phyloP scores from a whole-genome alignment of 495 filamentous ascomycete genomes.

The Aspergillus avenaceus region DNA sequence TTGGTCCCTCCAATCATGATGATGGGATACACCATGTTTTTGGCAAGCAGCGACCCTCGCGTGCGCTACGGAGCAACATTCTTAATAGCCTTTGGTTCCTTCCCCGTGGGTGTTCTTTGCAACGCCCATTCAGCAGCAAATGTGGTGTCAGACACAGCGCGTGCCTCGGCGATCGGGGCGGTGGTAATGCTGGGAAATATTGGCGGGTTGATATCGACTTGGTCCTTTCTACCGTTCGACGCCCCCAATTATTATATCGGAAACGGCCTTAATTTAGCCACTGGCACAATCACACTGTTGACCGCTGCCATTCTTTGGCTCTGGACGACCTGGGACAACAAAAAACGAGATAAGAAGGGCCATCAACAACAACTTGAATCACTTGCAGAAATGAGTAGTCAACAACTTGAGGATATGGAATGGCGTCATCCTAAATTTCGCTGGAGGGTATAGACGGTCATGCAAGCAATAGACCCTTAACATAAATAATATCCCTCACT shows the following conservation, averaged over 20 bases:
- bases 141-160: constrained; percentile 5
- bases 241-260: constrained; percentile 3
- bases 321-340: constrained; percentile 1
- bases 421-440: constrained; percentile 3
- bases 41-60: background rate
- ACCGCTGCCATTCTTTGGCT: background rate
- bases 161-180: constrained; percentile 2
- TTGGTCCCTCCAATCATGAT: constrained; percentile 2
- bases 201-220: constrained; percentile 5
- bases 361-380: background rate
- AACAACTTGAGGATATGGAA: background rate
- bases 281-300: background rate
- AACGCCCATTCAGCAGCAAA: constrained; percentile 3
- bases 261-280: constrained; percentile 6
- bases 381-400: background rate
- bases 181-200: constrained; percentile 7
- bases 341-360: background rate
- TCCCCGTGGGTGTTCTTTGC: constrained; percentile 22
- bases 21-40: constrained; percentile 3
- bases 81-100: constrained; percentile 13
- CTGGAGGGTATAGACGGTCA: background rate
- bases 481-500: no score
- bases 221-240: constrained; percentile 8
- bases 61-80: constrained; percentile 5
- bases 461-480: no score